These are phyloP conservation scores for Aureobasidium sp. DNA, from an alignment of 2,329 filamentous ascomycete genomes.

Conservation along the genomic window DNA sequence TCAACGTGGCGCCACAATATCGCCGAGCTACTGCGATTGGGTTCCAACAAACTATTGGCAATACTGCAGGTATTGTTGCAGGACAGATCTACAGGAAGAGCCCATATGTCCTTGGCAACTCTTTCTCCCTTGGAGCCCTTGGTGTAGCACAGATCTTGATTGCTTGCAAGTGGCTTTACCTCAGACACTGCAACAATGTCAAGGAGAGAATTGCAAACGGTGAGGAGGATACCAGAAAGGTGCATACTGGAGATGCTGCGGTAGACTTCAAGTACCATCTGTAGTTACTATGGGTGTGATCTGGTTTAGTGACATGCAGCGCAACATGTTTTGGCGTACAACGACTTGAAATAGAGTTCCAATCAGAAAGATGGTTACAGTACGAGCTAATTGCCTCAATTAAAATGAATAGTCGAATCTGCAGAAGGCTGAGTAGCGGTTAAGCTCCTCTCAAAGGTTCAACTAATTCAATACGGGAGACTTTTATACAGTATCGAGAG, in stretches of 20 bases:
- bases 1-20: conserved; percentile 43
- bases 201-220: conserved; percentile 12
- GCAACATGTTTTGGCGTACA: too few species aligned
- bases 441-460: too few species aligned
- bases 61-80: conserved; percentile 42
- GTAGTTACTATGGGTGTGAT: not conserved
- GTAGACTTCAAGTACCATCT: conserved; percentile 15
- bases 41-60: conserved; percentile 42
- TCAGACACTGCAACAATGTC: conserved; percentile 10
- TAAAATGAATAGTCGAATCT: too few species aligned
- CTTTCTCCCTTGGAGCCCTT: conserved; percentile 14
- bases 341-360: too few species aligned
- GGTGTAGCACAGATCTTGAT: conserved; percentile 11
- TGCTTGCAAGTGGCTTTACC: conserved; percentile 13
- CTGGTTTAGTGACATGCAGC: not conserved
- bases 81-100: conserved; percentile 37
- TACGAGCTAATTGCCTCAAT: too few species aligned
- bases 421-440: not conserved
- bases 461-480: too few species aligned
- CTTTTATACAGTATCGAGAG: too few species aligned
- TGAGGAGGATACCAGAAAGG: conserved; percentile 10
- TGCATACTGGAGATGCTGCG: conserved; percentile 13
- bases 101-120: conserved; percentile 19
- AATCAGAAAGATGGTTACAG: too few species aligned
- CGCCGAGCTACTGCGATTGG: conserved; percentile 42